Evolutionary conservation across 306 rosid species (phyloP).

Genomic region (Cyclanthera cordifolia): DNA sequence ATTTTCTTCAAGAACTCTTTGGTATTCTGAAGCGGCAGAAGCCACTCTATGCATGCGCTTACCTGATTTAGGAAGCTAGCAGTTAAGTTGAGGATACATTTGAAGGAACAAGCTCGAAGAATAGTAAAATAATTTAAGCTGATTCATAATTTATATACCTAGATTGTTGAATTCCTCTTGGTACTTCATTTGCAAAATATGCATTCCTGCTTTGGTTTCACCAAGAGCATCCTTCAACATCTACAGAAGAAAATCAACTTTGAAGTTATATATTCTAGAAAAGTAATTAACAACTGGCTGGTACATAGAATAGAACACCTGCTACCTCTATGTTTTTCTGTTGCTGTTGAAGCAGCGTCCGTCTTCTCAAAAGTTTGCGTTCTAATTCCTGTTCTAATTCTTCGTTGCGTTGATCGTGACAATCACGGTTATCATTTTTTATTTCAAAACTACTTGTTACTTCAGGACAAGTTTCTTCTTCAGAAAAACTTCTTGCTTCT

Average conservation of each 20-base stretch:
- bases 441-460: conserved; percentile 5
- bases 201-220: conserved; percentile 64
- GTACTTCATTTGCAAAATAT: conserved; percentile 41
- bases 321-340: conserved; percentile 48
- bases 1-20: conserved; percentile 83
- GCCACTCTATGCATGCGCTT: conserved; percentile 56
- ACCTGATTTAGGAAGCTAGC: conserved; percentile 30
- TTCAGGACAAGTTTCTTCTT: conserved; percentile 18
- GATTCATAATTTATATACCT: conserved; percentile 30
- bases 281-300: not conserved
- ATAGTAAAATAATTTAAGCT: not conserved
- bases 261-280: conserved; percentile 1
- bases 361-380: conserved; percentile 24
- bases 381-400: conserved; percentile 20
- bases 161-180: conserved; percentile 50
- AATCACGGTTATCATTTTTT: conserved; percentile 15
- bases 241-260: conserved; percentile 29
- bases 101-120: conserved; percentile 12
- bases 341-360: conserved; percentile 36
- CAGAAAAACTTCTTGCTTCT: not conserved
- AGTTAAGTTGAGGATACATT: not conserved
- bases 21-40: conserved; percentile 80
- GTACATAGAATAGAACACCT: not conserved
- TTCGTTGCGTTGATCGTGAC: conserved; percentile 13
- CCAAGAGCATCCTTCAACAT: conserved; percentile 48